These are phyloP conservation scores for Albugo candida DNA, from an alignment of 352 stramenopile species.

Conservation along the genomic window DNA sequence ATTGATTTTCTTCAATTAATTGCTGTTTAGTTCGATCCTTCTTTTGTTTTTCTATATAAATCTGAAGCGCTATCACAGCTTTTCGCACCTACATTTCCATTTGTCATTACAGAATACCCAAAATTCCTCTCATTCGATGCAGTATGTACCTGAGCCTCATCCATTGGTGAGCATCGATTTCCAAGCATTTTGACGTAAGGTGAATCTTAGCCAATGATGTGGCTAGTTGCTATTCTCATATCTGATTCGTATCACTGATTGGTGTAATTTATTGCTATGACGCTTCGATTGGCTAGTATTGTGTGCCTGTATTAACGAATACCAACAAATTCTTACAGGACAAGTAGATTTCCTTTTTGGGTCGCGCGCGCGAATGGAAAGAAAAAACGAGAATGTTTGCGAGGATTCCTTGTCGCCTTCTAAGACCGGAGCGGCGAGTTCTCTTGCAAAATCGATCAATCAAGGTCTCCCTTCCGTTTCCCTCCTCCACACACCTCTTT, in stretches of 20 bases:
- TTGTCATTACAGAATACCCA: not conserved
- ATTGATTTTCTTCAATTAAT: constrained; percentile 34
- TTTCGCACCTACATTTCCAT: constrained; percentile 26
- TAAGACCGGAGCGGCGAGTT: not conserved
- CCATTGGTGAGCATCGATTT: constrained; percentile 13
- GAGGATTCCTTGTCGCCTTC: not conserved
- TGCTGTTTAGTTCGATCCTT: constrained; percentile 26
- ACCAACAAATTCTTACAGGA: too few species aligned
- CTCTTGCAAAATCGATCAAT: constrained; percentile 1
- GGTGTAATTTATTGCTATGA: too few species aligned
- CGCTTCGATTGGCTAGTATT: too few species aligned
- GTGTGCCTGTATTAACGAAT: too few species aligned
- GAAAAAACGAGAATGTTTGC: too few species aligned
- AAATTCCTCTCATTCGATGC: too few species aligned
- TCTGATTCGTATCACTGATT: too few species aligned
- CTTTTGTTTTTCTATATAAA: constrained; percentile 30
- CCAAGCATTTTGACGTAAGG: too few species aligned
- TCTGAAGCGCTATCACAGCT: constrained; percentile 43
- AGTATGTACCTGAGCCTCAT: constrained; percentile 14
- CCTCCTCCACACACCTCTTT: not conserved
- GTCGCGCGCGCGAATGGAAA: too few species aligned
- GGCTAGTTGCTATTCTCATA: too few species aligned
- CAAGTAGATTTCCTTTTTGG: too few species aligned
- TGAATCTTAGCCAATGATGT: too few species aligned
- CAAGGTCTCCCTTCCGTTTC: not conserved